Conservation (phyloP, 495 filamentous ascomycete genomes). For the Stereocaulon alpinum region DNA sequence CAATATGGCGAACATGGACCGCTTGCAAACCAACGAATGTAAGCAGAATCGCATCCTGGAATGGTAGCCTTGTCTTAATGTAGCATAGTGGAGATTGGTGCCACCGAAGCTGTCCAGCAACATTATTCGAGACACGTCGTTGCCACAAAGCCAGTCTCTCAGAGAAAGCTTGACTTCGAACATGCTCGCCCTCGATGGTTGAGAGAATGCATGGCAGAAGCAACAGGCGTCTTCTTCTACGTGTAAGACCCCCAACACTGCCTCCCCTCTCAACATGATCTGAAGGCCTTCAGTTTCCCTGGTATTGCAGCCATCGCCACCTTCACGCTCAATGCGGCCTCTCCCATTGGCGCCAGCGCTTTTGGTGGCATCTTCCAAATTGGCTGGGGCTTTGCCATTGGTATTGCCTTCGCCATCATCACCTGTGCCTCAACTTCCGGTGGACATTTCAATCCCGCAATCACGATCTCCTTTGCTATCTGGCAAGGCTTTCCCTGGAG, state of each 20-base stretch:
- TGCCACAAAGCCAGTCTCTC: constrained; percentile 33
- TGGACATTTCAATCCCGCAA: constrained; percentile 44
- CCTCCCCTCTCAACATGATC: background rate
- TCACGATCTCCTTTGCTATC: constrained; percentile 39
- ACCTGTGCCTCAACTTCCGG: constrained; percentile 41
- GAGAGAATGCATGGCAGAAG: constrained; percentile 40
- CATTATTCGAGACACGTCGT: constrained; percentile 39
- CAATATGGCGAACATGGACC: constrained; percentile 10
- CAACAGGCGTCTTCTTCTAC: constrained; percentile 43
- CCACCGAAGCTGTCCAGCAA: constrained; percentile 38
- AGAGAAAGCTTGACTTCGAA: constrained; percentile 41
- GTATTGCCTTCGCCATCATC: constrained; percentile 46
- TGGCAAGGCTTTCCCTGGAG: constrained; percentile 45
- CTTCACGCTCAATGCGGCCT: constrained; percentile 34
- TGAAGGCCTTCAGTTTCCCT: constrained; percentile 28
- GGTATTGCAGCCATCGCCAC: constrained; percentile 37
- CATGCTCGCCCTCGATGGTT: constrained; percentile 34
- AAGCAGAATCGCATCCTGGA: background rate
- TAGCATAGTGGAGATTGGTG: constrained; percentile 31
- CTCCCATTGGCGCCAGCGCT: constrained; percentile 23
- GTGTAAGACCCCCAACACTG: constrained; percentile 24
- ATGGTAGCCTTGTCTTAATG: background rate
- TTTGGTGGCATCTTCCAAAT: constrained; percentile 40
- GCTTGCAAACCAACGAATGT: constrained; percentile 18
- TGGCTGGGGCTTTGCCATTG: constrained; percentile 40